phyloP scores from a whole-genome alignment of 2,329 filamentous ascomycete genomes.

The Trichophyton verrucosum region DNA sequence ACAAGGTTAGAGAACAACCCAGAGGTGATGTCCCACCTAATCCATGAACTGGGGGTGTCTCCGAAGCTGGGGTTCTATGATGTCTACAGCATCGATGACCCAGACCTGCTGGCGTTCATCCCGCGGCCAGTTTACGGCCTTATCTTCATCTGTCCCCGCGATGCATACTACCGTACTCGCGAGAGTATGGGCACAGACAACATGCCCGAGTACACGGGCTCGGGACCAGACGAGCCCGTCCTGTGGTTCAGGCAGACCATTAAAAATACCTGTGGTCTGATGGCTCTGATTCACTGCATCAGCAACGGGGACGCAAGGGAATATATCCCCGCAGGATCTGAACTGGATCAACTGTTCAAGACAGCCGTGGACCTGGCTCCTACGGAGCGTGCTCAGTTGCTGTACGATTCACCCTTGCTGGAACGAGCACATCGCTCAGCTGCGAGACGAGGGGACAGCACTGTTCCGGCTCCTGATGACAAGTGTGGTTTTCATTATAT shows the following conservation, averaged over 20 bases:
- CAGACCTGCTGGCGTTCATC: constrained; percentile 37
- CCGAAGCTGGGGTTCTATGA: constrained; percentile 41
- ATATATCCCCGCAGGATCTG: constrained; percentile 33
- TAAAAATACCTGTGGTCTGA: constrained; percentile 46
- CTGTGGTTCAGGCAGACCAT: constrained; percentile 51
- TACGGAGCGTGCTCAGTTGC: constrained; percentile 36
- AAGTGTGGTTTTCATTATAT: constrained; percentile 20
- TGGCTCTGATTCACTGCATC: constrained; percentile 44
- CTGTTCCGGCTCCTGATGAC: constrained; percentile 15
- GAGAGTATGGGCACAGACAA: constrained; percentile 28
- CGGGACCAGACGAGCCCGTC: constrained; percentile 39
- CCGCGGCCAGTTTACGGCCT: constrained; percentile 44
- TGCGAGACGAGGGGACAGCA: constrained; percentile 17
- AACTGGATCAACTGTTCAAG: constrained; percentile 35
- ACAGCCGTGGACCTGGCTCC: constrained; percentile 35
- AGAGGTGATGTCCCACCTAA: constrained; percentile 40
- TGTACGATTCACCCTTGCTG: constrained; percentile 32
- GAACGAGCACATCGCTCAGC: constrained; percentile 16
- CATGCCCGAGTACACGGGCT: constrained; percentile 34
- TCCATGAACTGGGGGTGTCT: constrained; percentile 38
- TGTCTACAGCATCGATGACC: constrained; percentile 41
- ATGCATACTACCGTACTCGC: constrained; percentile 32
- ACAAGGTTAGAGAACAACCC: constrained; percentile 43
- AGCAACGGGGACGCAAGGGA: constrained; percentile 37
- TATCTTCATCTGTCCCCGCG: constrained; percentile 37